Evolutionary conservation across 108 stramenopile genomes (phyloP), one percentile per base, ranked within the genome.

Genomic region (Mediolabrus comicus): DNA sequence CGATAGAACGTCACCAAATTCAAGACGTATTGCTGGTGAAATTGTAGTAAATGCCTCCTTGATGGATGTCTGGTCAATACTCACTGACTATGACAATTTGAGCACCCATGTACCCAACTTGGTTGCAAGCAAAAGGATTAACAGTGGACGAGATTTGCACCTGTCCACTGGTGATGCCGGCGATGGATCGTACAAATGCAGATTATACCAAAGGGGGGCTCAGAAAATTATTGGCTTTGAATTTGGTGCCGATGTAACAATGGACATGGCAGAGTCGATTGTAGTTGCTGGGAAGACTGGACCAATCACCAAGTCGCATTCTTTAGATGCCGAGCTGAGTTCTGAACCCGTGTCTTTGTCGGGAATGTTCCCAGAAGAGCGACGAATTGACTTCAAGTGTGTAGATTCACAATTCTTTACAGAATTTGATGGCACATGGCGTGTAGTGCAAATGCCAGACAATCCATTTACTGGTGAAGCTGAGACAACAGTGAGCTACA

Each of bases 221-320:
- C 88, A 89, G 66, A 86, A 82, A 29, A 89, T 89, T 51, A 54
- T 88, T 16, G 88, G 88, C 34, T 89, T 89, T 65, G 81, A 88
- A 46, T 89, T 89, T 54, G 81, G 85, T 22, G 88, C 88, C 11
- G 79, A 82, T 32, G 76, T 89, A 41, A 84, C 79, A 24, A 86
- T 89, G 87, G 85, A 86, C 33, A 89, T 89, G 88, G 59, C 61
- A 2, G 86, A 87, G 62, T 43, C 46, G 7, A 75, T 82, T 46
- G 65, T 72, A 9, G 49, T 60, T 30, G 68, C 56, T 25, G 46
- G 67, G 13, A 55, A 24, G 27, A 0, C 17, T 28, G 67, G 67
- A 8, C 32, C 36, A 22, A 53, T 54, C 12, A 41, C 41, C 7
- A 3, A 12, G 4, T 46, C 46, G 30, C 63, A 65, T 6, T 25